Evolutionary conservation across 2,329 filamentous ascomycete species (phyloP), one percentile per base, ranked within the genome.

Genomic region (Fusarium paranaense): DNA sequence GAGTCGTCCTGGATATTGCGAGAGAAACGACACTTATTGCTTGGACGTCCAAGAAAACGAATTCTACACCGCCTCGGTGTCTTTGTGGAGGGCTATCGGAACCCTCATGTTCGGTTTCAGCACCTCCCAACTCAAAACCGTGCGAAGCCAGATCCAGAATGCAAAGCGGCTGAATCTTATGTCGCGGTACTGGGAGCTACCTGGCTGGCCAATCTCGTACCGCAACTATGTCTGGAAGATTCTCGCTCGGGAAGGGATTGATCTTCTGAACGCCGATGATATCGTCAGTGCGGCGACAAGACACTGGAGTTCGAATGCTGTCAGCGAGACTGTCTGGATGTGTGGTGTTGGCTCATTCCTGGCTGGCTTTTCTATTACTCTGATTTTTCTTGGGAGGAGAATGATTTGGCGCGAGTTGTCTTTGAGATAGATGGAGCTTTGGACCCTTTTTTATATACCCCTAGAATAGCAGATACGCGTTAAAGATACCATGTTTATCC

Each of bases 51-150:
- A 65, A 32, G 73, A 77, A 38, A 77, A 77, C 20, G 94, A 93
- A 78, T 92, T 90, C 6, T 92, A 90, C 81, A 94, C 92, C 78
- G 91, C 91, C 22, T 91, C 88, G 16, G 86, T 87, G 0, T 86
- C 88, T 16, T 90, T 94, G 74, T 82, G 80, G 30, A 76, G 79
- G 7, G 79, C 86, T 1, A 83, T 94, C 6, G 92, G 90, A 1
- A 54, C 86, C 79, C 58, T 76, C 83, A 83, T 73, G 7, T 42
- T 64, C 0, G 67, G 75, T 78, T 78, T 87, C 85, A 80, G 80
- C 52, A 78, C 79, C 1, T 81, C 81, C 2, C 80, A 90, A 74
- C 77, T 86, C 27, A 72, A 72, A 4, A 83, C 77, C 22, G 78
- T 90, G 16, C 80, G 83, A 42, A 71, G 70, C 5, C 87, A 89